Evolutionary conservation across 208 protist species (phyloP).

Genomic region (Trypanosoma cruzi): DNA sequence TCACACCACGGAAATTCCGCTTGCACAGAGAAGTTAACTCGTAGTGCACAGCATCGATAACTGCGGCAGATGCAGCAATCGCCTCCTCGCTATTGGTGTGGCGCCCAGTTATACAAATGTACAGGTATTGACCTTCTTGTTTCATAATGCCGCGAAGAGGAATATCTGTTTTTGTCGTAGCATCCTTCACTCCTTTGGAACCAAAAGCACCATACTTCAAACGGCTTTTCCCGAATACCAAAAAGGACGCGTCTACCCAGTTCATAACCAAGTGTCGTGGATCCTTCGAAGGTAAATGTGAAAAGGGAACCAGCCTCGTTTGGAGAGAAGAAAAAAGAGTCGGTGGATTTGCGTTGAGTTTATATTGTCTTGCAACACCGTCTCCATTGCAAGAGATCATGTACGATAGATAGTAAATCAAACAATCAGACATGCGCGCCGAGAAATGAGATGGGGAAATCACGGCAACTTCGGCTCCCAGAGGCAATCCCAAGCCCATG

Average conservation of each 20-base stretch:
- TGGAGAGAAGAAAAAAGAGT: constrained; percentile 29
- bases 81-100: constrained; percentile 16
- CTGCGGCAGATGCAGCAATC: constrained; percentile 5
- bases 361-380: constrained; percentile 29
- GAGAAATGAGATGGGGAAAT: constrained; percentile 32
- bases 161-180: constrained; percentile 19
- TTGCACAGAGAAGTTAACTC: constrained; percentile 26
- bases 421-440: constrained; percentile 24
- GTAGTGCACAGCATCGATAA: constrained; percentile 30
- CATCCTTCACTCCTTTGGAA: constrained; percentile 27
- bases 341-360: constrained; percentile 22
- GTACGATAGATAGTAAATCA: constrained; percentile 30
- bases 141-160: constrained; percentile 34
- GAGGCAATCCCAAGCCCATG: constrained; percentile 29
- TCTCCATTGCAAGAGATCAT: constrained; percentile 34
- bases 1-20: constrained; percentile 27
- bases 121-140: constrained; percentile 29
- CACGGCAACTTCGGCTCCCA: constrained; percentile 25
- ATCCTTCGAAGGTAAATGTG: constrained; percentile 27
- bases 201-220: constrained; percentile 28
- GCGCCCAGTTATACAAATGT: constrained; percentile 29
- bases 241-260: constrained; percentile 31
- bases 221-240: constrained; percentile 28
- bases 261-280: constrained; percentile 24
- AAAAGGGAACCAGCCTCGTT: constrained; percentile 29